Evolutionary conservation across 2,329 filamentous ascomycete genomes (phyloP).

Genomic region (Emericellopsis cladophorae): DNA sequence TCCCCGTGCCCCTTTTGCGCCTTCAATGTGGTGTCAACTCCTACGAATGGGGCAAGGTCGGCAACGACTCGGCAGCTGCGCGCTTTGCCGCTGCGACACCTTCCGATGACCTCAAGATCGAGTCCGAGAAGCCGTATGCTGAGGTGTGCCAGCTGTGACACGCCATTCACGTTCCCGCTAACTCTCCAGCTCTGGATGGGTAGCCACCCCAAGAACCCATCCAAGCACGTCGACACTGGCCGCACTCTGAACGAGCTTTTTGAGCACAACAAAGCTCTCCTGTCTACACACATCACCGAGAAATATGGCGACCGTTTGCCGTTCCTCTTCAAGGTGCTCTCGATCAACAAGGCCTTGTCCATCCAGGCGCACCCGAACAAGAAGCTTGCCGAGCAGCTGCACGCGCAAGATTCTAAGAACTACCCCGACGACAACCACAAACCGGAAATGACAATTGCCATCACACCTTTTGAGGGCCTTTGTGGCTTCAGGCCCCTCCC

Average conservation of each 20-base stretch:
- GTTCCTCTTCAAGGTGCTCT: constrained; percentile 96
- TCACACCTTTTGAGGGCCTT: constrained; percentile 90
- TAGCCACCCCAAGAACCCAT: constrained; percentile 90
- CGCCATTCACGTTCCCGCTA: too few species aligned
- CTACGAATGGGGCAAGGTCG: constrained; percentile 98
- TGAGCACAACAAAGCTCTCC: constrained; percentile 70
- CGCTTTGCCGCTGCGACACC: constrained; percentile 81
- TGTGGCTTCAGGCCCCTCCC: constrained; percentile 85
- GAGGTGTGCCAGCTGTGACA: constrained; percentile 45
- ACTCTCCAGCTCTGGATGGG: constrained; percentile 85
- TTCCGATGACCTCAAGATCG: constrained; percentile 58
- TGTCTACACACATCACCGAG: constrained; percentile 60
- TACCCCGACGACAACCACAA: constrained; percentile 99
- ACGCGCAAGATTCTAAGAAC: constrained; percentile 77
- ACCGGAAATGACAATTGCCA: constrained; percentile 97
- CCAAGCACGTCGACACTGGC: constrained; percentile 74
- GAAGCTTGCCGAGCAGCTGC: constrained; percentile 75
- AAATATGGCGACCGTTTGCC: constrained; percentile 75
- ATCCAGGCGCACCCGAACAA: constrained; percentile 98
- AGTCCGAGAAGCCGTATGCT: constrained; percentile 84
- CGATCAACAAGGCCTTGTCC: constrained; percentile 87
- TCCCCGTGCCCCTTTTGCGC: constrained; percentile 64
- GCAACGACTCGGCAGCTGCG: constrained; percentile 75
- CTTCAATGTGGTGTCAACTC: constrained; percentile 91
- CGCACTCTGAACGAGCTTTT: constrained; percentile 80